Percentiles rank a stretch among this genome's conserved stretches.
Conservation (phyloP, 495 filamentous ascomycete species). For the Apiosordaria backusii region DNA sequence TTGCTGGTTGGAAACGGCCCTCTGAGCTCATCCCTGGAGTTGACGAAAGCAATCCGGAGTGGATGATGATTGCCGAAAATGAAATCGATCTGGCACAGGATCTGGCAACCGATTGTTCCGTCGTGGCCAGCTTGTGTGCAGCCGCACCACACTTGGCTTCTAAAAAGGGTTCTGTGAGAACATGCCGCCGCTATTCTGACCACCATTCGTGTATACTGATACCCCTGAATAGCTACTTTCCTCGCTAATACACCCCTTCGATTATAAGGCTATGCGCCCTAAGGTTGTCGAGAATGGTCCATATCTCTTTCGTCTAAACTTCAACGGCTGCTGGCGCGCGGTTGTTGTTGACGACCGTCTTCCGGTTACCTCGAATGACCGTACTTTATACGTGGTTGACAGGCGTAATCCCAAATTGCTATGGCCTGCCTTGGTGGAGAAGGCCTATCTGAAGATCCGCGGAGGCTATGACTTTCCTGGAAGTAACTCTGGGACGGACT, state of each 20-base stretch:
- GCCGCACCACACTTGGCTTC: slow-evolving; percentile 48
- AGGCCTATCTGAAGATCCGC: slow-evolving; percentile 94
- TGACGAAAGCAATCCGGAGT: slow-evolving; percentile 23
- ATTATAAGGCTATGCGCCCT: slow-evolving; percentile 52
- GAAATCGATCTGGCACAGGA: slow-evolving; percentile 87
- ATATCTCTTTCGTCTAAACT: slow-evolving; percentile 87
- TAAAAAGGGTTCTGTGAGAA: slow-evolving; percentile 34
- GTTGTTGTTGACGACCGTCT: slow-evolving; percentile 91
- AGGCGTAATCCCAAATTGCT: slow-evolving; percentile 69
- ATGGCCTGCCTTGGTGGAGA: slow-evolving; percentile 94
- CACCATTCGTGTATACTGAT: not conserved
- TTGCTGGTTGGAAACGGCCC: slow-evolving; percentile 80
- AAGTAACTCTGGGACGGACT: slow-evolving; percentile 94
- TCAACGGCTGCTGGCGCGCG: slow-evolving; percentile 88
- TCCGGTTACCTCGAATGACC: slow-evolving; percentile 66
- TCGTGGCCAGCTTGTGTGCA: slow-evolving; percentile 92
- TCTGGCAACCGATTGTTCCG: slow-evolving; percentile 89
- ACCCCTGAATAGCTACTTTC: slow-evolving; percentile 54
- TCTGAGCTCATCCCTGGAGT: slow-evolving; percentile 44
- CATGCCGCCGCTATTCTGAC: not conserved
- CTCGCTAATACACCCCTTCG: slow-evolving; percentile 69
- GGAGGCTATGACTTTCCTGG: slow-evolving; percentile 98
- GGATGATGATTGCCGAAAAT: slow-evolving; percentile 52
- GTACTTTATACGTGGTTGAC: slow-evolving; percentile 83
- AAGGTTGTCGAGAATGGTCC: slow-evolving; percentile 71